Evolutionary conservation across 441 rosid genomes (phyloP).

Genomic region (Dalechampia spathulata): DNA sequence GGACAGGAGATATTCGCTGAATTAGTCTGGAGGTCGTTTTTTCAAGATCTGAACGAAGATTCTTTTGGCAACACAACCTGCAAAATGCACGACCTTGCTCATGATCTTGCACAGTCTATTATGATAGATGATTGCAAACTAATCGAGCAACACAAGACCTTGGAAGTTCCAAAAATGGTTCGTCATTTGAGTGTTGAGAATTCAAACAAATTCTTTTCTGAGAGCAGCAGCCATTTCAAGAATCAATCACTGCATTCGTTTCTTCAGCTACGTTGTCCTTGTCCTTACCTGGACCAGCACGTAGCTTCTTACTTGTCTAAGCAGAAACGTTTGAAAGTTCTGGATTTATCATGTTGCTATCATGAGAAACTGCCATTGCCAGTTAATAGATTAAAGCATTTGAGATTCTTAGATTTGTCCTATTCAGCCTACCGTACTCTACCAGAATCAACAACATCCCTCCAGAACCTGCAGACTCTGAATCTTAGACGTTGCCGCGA

Average conservation of each 20-base stretch:
- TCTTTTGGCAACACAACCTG: not conserved
- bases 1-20: constrained; percentile 8
- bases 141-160: not conserved
- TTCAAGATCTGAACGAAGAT: not conserved
- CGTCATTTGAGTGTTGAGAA: not conserved
- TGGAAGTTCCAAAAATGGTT: not conserved
- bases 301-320: not conserved
- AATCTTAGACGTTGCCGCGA: not conserved
- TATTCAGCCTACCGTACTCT: not conserved
- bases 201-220: not conserved
- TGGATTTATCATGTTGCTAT: not conserved
- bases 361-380: not conserved
- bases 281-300: not conserved
- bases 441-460: not conserved
- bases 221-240: not conserved
- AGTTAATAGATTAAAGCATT: constrained; percentile 4
- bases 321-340: not conserved
- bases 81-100: constrained; percentile 10
- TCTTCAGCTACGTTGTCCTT: not conserved
- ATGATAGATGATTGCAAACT: not conserved
- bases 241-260: not conserved
- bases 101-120: constrained; percentile 5
- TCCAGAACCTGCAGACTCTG: constrained; percentile 5
- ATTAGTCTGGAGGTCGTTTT: constrained; percentile 11
- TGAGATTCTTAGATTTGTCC: not conserved